Percentiles rank a stretch among this genome's conserved stretches.
These are phyloP conservation scores for Sergeia podlipaevii DNA, from an alignment of 208 protist genomes.

Conservation along the genomic window DNA sequence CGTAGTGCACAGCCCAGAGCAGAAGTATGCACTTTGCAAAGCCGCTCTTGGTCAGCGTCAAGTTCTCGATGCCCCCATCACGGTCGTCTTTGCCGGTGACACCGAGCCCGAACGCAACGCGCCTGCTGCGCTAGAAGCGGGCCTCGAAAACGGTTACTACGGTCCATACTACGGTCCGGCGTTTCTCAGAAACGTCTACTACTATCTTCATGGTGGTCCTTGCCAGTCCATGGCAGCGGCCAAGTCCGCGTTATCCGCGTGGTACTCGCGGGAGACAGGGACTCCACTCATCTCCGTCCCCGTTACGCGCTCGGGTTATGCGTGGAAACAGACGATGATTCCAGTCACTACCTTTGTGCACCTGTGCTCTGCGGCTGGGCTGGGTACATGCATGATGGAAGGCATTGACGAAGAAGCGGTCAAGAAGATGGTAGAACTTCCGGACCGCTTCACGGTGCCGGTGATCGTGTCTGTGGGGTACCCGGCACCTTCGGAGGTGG, in stretches of 20 bases:
- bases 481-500: slow-evolving; percentile 8
- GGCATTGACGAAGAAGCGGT: slow-evolving; percentile 82
- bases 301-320: slow-evolving; percentile 60
- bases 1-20: slow-evolving; percentile 49
- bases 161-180: slow-evolving; percentile 35
- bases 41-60: slow-evolving; percentile 72
- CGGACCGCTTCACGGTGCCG: slow-evolving; percentile 67
- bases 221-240: slow-evolving; percentile 33
- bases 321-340: slow-evolving; percentile 89
- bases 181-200: slow-evolving; percentile 67
- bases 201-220: slow-evolving; percentile 68
- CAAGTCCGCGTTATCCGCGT: slow-evolving; percentile 46
- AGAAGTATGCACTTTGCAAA: slow-evolving; percentile 30
- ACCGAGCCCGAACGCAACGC: slow-evolving; percentile 55
- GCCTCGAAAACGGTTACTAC: slow-evolving; percentile 52
- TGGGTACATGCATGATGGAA: slow-evolving; percentile 78
- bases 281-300: slow-evolving; percentile 66
- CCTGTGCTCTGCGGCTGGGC: slow-evolving; percentile 49
- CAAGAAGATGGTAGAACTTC: slow-evolving; percentile 57
- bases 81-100: slow-evolving; percentile 75
- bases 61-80: slow-evolving; percentile 59
- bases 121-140: slow-evolving; percentile 58
- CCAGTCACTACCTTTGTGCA: slow-evolving; percentile 75
- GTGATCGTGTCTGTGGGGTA: slow-evolving; percentile 79
- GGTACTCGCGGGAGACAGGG: slow-evolving; percentile 49